These are phyloP conservation scores for Aspergillus saccharolyticus DNA, from an alignment of 495 filamentous ascomycete genomes.

Conservation along the genomic window DNA sequence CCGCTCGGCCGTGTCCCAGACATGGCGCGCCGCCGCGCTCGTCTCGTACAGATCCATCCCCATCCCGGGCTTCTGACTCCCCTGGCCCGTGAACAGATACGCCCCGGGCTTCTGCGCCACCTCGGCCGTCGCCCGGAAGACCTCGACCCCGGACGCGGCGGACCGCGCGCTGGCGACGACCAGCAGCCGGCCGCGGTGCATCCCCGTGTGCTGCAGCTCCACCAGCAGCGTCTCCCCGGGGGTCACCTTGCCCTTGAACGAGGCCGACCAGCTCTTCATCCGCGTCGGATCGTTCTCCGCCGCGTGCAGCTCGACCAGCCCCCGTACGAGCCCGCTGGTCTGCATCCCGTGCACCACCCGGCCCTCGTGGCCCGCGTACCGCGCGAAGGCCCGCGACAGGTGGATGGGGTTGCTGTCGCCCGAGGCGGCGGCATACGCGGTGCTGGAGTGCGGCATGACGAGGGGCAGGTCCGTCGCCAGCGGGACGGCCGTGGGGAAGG, in stretches of 20 bases:
- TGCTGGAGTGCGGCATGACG: neutral
- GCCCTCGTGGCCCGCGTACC: neutral
- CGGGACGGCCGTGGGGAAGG: neutral
- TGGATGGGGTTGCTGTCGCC: conserved; percentile 6
- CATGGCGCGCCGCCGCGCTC: neutral
- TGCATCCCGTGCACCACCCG: conserved; percentile 5
- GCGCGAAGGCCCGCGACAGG: neutral
- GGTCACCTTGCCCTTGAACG: neutral
- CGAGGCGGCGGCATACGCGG: neutral
- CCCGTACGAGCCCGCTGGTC: neutral
- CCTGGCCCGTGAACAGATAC: conserved; percentile 1
- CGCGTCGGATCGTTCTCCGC: neutral
- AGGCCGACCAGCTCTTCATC: neutral
- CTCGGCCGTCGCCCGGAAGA: neutral
- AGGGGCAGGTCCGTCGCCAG: neutral
- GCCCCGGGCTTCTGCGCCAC: neutral
- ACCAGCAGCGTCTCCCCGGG: too few species aligned
- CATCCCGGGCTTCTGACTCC: conserved; percentile 1
- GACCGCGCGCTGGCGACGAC: neutral
- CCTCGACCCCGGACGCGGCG: neutral
- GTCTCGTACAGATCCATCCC: neutral
- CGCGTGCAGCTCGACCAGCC: neutral
- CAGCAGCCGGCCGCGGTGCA: neutral
- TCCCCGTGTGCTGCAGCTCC: neutral
- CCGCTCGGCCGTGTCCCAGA: neutral